Base-by-base conservation (phyloP, 768 basidiomycete species). In the Pleurotus giganteus region DNA sequence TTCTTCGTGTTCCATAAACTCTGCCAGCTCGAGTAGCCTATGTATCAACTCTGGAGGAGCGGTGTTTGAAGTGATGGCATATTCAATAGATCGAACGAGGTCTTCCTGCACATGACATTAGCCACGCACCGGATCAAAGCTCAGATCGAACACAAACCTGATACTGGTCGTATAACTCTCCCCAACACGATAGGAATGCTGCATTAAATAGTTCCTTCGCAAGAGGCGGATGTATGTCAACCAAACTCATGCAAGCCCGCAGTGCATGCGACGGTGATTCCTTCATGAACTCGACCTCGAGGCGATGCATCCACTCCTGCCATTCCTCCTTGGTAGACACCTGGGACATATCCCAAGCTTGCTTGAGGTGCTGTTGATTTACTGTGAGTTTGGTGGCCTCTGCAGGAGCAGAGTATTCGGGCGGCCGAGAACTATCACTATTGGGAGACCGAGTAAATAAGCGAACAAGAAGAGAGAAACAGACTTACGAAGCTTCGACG, bases 1-100 rank as follows among this genome's bases (percentile, higher is more conserved):
- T 65, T 98, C 97, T 70, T 98, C 95, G 61, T 98, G 96, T 69
- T 98, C 97, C 91, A 98, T 96, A 68, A 98, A 98, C 67, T 99
- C 97, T 3, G 94, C 94, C 23, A 98, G 80, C 68, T 94, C 94
- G 53, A 99, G 80, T 13, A 98, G 74, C 23, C 91, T 83, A 66
- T 97, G 92, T 17, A 96, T 89, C 26, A 98, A 78, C 44, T 98
- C 96, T 1, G 91, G 80, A 2, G 94, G 92, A 3, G 91, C 85
- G 7, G 74, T 80, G 13, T 79, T 74, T 3, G 92, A 89, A 0
- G 82, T 86, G 57, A 98, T 88, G 3, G 96, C 95, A 53, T 71
- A 73, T 64, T 95, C 91, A 44, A 99, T 91, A 1, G 93, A 86
- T 21, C 87, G 85, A 36, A 98, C 94, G 47, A 98, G 83, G 64